A percentile compares a stretch with the other conserved stretches of the same genome.
Evolutionary conservation across 495 filamentous ascomycete genomes (phyloP).

Genomic region (Penicillium cinerascens): DNA sequence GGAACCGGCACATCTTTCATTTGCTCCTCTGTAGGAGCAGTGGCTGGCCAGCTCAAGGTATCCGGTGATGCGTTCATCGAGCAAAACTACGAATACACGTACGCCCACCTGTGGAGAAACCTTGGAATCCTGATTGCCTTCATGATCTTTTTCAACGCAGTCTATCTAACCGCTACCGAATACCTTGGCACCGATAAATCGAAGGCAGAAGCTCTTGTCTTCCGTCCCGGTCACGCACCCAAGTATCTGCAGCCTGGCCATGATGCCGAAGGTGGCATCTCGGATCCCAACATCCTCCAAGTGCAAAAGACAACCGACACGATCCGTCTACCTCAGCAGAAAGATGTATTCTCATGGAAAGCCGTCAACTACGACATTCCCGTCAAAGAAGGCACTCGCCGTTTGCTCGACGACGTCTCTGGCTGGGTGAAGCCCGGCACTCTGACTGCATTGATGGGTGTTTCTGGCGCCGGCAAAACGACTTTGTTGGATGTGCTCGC

Average conservation of each 20-base stretch:
- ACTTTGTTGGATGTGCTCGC: conserved; percentile 60
- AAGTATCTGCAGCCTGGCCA: conserved; percentile 21
- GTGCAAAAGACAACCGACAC: conserved; percentile 21
- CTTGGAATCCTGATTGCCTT: conserved; percentile 60
- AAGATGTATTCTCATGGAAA: conserved; percentile 69
- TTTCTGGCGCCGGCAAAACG: conserved; percentile 61
- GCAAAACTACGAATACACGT: conserved; percentile 49
- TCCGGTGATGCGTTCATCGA: conserved; percentile 49
- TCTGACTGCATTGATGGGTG: conserved; percentile 61
- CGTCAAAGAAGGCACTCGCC: conserved; percentile 51
- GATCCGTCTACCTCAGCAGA: conserved; percentile 43
- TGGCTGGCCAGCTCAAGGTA: conserved; percentile 45
- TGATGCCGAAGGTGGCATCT: conserved; percentile 15
- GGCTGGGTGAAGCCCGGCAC: conserved; percentile 65
- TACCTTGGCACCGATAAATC: conserved; percentile 29
- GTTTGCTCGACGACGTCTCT: conserved; percentile 55
- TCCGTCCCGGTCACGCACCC: conserved; percentile 34
- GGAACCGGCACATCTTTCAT: conserved; percentile 38
- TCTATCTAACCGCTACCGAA: conserved; percentile 38
- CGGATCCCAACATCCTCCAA: conserved; percentile 14
- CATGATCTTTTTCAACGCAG: conserved; percentile 49
- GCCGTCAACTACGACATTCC: conserved; percentile 64
- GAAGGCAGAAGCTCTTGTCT: conserved; percentile 34
- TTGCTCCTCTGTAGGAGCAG: conserved; percentile 50
- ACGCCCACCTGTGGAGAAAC: conserved; percentile 60